Evolutionary conservation across 768 basidiomycete species (phyloP), one percentile per base, ranked within the genome.

Genomic region (Suillus tomentosus): DNA sequence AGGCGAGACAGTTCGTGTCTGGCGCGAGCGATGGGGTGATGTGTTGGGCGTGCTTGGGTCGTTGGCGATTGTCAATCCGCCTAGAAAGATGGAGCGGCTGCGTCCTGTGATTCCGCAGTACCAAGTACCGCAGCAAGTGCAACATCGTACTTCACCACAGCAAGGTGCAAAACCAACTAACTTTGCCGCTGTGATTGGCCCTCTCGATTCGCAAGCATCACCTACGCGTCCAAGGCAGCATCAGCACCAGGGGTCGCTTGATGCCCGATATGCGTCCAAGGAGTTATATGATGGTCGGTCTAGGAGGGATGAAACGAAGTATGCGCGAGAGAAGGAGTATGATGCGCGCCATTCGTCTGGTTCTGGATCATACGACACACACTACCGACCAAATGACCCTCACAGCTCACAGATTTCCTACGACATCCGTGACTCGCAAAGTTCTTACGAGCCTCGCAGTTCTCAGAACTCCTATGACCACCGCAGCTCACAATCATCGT

Each of bases 1-100:
- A 19, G 57, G 57, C 5, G 92, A 93, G 79, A 94, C 92, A 24
- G 70, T 87, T 34, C 79, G 79, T 0, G 89, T 92, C 11, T 94
- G 92, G 92, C 79, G 81, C 71, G 78, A 79, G 45, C 78, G 92
- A 17, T 94, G 87, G 85, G 79, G 72, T 14, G 89, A 90, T 47
- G 88, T 91, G 45, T 87, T 88, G 66, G 80, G 75, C 39, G 75
- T 80, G 3, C 67, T 87, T 51, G 48, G 71, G 68, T 17, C 76
- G 84, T 66, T 75, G 72, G 70, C 77, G 62, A 62, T 81, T 61
- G 68, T 76, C n/a, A 76, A 42, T 42, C 40, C 39, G 5, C 57
- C 57, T 1, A 58, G 6, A 39, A 58, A 58, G 57, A 31, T 42
- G 24, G 57, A 58, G 24, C 39, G 57, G 3, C 24, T 13, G 6